phyloP scores from a whole-genome alignment of 2,329 filamentous ascomycete genomes.

The Harringtonia aguacate region DNA sequence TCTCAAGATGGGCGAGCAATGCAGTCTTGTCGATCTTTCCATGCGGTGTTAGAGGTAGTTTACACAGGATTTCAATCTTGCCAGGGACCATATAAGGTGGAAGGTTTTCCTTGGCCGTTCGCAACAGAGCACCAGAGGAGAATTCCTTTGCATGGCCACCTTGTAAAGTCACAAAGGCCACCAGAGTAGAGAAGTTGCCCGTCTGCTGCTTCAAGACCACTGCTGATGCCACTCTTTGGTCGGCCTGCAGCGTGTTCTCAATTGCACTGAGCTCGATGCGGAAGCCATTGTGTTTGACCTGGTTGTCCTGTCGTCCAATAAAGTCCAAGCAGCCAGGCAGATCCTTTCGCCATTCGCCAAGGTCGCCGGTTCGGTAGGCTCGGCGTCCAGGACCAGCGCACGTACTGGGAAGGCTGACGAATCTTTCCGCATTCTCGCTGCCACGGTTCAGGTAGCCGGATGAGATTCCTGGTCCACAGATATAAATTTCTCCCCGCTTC shows the following conservation, averaged over 20 bases:
- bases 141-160: neutral
- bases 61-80: neutral
- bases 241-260: neutral
- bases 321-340: neutral
- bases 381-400: neutral
- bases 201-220: neutral
- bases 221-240: neutral
- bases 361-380: neutral
- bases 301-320: neutral
- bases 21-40: neutral
- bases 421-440: neutral
- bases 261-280: neutral
- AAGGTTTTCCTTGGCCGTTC: neutral
- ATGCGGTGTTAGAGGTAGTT: neutral
- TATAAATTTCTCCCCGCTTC: neutral
- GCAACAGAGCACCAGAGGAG: neutral
- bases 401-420: neutral
- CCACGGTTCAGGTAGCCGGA: neutral
- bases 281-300: neutral
- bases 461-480: neutral
- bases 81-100: neutral
- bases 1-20: neutral
- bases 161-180: neutral
- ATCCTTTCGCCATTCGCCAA: neutral
- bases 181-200: neutral